Base-by-base conservation (phyloP, 805 yeast species). In the Candida anglica region DNA sequence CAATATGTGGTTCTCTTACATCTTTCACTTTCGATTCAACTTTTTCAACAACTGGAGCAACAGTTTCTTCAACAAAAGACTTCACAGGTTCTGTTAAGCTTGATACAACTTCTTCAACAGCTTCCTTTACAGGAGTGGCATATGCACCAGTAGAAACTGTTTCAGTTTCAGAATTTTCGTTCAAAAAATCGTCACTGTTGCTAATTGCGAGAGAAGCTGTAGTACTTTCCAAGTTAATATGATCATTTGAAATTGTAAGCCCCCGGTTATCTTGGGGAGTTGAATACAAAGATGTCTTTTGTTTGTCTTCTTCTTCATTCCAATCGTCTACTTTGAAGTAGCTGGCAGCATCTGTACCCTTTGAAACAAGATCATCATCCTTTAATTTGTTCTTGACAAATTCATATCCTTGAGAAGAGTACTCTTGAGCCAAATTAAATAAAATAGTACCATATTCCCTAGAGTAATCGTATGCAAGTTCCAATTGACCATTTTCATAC, bases 401-500 rank as follows among this genome's bases (percentile, higher is more conserved):
- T 2, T 50, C 54, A 24, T 43, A 43, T 9, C 58, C 56, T 10
- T 15, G 22, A 7, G 4, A 6, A 29, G 40, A 41, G 24, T 34
- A 21, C 5, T 24, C 26, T 6, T 16, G 18, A 2, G 39, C 38
- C n/a, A 34, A 25, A 11, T 34, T 19, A 5, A 23, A 20, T 10
- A n/a, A 8, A 4, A 8, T 17, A 10, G 26, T 27, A 1, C 56
- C 56, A 36, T 55, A 46, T 5, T 36, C 27, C 25, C 37, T 44
- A 10, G 56, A 46, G 10, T 52, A 18, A 4, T 42, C 52, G 11
- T 48, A 15, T 17, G 41, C 43, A 19, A 48, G 43, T 22, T 56
- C 54, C 32, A 64, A 57, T 22, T 63, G 56, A 3, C 69, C 71
- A 19, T 40, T 46, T 30, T 63, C 65, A 36, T 58, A 53, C 5